These are phyloP conservation scores for Wickerhamomyces subpelliculosus DNA, from an alignment of 805 yeast species.

Conservation along the genomic window DNA sequence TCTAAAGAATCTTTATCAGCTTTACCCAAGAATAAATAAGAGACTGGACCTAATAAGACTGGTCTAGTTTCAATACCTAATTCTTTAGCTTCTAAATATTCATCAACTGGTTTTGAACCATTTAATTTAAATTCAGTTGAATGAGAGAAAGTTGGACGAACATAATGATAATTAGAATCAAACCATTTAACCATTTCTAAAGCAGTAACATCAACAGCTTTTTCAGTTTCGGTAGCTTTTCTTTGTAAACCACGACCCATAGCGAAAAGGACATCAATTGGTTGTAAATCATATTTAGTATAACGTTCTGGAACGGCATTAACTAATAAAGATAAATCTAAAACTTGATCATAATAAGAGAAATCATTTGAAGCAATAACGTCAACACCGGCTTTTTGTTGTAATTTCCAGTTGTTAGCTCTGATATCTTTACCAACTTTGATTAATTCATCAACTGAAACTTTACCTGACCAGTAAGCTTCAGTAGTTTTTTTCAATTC, in stretches of 20 bases:
- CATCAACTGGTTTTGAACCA: constrained; percentile 95
- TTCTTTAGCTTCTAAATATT: constrained; percentile 95
- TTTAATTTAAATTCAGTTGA: constrained; percentile 92
- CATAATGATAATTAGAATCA: constrained; percentile 99
- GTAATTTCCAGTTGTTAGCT: constrained; percentile 96
- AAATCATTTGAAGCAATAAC: constrained; percentile 96
- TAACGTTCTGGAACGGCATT: constrained; percentile 96
- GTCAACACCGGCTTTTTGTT: constrained; percentile 95
- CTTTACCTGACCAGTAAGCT: constrained; percentile 97
- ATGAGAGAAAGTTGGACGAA: constrained; percentile 97
- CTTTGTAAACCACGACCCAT: constrained; percentile 99
- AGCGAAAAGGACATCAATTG: constrained; percentile 91
- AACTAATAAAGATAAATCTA: constrained; percentile 87
- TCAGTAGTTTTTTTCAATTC: constrained; percentile 98
- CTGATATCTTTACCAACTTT: constrained; percentile 94
- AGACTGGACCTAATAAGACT: constrained; percentile 92
- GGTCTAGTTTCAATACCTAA: constrained; percentile 97
- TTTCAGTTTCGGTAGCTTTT: constrained; percentile 78
- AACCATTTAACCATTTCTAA: constrained; percentile 99
- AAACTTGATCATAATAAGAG: constrained; percentile 95
- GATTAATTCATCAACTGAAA: constrained; percentile 76
- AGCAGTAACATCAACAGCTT: constrained; percentile 97
- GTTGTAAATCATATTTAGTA: constrained; percentile 82
- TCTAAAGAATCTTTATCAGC: constrained; percentile 97
- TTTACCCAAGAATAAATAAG: constrained; percentile 93